Evolutionary conservation across 352 stramenopile species (phyloP).

Genomic region (Phytopythium helicoides): DNA sequence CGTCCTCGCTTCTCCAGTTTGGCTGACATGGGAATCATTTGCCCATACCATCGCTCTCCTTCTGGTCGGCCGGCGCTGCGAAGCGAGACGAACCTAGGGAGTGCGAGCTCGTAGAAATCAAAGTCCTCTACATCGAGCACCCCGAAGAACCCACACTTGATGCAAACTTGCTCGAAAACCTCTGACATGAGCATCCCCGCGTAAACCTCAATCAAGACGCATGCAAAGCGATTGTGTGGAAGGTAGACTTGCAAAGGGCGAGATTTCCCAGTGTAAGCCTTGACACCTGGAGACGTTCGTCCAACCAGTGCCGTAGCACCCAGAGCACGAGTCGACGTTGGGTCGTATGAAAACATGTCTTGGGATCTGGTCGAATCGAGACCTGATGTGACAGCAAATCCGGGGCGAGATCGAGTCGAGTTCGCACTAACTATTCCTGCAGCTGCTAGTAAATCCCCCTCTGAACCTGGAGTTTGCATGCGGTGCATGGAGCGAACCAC

Average conservation of each 20-base stretch:
- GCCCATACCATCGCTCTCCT: constrained; percentile 81
- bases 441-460: constrained; percentile 15
- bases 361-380: constrained; percentile 50
- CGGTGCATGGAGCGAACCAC: constrained; percentile 61
- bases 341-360: constrained; percentile 58
- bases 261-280: constrained; percentile 26
- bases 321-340: constrained; percentile 59
- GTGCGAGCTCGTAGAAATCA: constrained; percentile 77
- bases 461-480: constrained; percentile 59
- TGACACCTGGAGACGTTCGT: constrained; percentile 44
- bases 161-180: constrained; percentile 75
- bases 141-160: constrained; percentile 70
- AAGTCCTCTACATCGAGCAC: constrained; percentile 79
- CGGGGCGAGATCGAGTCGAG: constrained; percentile 49
- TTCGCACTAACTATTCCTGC: constrained; percentile 17
- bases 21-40: constrained; percentile 60
- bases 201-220: constrained; percentile 67
- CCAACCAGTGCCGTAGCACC: constrained; percentile 27
- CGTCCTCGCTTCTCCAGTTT: constrained; percentile 60
- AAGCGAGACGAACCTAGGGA: constrained; percentile 85
- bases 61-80: constrained; percentile 80
- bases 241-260: constrained; percentile 78
- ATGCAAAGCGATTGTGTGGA: constrained; percentile 83
- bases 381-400: constrained; percentile 39
- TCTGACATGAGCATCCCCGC: constrained; percentile 56